phyloP scores from a whole-genome alignment of 2,329 filamentous ascomycete species.

The Colletotrichum simmondsii region DNA sequence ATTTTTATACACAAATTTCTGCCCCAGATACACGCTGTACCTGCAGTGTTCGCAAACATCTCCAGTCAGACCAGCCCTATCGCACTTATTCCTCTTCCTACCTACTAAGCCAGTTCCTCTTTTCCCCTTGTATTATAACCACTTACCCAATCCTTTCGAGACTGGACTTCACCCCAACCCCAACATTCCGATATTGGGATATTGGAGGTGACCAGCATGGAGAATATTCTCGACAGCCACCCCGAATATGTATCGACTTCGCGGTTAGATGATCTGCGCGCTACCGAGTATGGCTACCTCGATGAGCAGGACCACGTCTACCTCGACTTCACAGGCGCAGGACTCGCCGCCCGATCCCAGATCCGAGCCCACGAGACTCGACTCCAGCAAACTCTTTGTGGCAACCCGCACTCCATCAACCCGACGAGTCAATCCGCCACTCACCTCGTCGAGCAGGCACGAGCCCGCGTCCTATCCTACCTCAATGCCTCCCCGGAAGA shows the following conservation, averaged over 20 bases:
- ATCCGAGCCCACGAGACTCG: constrained; percentile 44
- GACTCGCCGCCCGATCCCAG: constrained; percentile 48
- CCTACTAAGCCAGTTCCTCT: not conserved
- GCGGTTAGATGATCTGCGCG: constrained; percentile 44
- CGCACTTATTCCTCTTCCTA: not conserved
- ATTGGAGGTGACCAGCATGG: not conserved
- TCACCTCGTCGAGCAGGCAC: constrained; percentile 43
- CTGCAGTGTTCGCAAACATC: not conserved
- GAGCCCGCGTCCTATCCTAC: constrained; percentile 45
- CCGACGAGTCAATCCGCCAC: constrained; percentile 49
- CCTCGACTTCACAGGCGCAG: constrained; percentile 53
- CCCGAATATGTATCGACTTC: constrained; percentile 48
- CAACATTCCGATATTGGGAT: not conserved
- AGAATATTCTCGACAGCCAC: constrained; percentile 36
- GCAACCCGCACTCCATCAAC: constrained; percentile 53
- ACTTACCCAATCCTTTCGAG: no score
- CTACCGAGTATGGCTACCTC: constrained; percentile 48
- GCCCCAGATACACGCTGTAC: not conserved
- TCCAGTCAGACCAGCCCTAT: no score
- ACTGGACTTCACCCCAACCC: no score
- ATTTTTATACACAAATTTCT: not conserved
- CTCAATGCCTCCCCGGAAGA: constrained; percentile 49
- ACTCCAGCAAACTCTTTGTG: constrained; percentile 43
- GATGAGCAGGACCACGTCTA: constrained; percentile 51
- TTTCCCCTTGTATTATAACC: not conserved